phyloP scores from a whole-genome alignment of 2,329 filamentous ascomycete genomes.

The Pleurostoma richardsiae region DNA sequence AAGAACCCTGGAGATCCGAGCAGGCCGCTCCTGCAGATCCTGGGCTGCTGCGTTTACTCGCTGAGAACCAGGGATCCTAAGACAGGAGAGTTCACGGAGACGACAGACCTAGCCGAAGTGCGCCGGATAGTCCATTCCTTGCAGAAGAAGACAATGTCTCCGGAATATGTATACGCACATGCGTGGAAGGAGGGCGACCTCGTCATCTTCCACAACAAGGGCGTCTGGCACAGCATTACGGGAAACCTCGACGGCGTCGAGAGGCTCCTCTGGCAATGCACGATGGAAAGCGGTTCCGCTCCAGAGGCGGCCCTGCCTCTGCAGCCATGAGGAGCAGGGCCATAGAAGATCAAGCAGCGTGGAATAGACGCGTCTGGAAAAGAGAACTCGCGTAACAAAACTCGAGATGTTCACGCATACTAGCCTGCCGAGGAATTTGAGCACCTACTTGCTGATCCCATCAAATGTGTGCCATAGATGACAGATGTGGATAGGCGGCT shows the following conservation, averaged over 20 bases:
- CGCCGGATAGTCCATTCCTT: neutral
- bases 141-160: neutral
- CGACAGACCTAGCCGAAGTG: neutral
- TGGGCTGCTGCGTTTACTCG: neutral
- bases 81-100: neutral
- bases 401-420: no score
- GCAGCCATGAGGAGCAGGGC: neutral
- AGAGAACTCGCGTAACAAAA: no score
- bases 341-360: no score
- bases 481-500: slow-evolving; percentile 55
- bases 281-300: neutral
- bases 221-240: neutral
- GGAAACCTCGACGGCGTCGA: neutral
- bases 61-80: neutral
- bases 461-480: neutral
- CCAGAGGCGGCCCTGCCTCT: neutral
- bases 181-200: neutral
- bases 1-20: neutral
- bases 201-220: neutral
- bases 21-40: neutral
- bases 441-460: no score
- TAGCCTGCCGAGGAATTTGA: no score
- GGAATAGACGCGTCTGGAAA: no score
- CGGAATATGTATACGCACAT: neutral
- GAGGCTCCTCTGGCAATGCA: neutral